Percentiles rank a stretch among this genome's conserved stretches.
phyloP scores from a whole-genome alignment of 495 filamentous ascomycete genomes.

The Podospora didyma region DNA sequence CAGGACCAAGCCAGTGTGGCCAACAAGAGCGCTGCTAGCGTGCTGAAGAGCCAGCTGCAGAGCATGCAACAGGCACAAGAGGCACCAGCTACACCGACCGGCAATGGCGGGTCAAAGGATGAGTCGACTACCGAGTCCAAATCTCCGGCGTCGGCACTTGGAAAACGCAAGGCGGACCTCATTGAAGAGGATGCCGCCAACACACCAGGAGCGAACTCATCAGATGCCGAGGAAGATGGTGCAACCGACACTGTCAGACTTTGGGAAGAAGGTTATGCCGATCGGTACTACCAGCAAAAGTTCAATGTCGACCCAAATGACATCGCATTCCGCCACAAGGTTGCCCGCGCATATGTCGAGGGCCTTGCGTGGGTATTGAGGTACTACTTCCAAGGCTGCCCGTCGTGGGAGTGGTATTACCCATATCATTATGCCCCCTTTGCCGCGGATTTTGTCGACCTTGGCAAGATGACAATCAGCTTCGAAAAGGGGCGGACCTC shows the following conservation, averaged over 20 bases:
- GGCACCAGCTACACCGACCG: constrained; percentile 17
- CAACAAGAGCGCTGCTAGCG: constrained; percentile 92
- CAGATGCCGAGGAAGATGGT: constrained; percentile 51
- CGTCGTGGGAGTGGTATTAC: constrained; percentile 98
- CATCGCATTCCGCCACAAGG: constrained; percentile 82
- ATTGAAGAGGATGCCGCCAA: constrained; percentile 57
- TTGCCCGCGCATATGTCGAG: constrained; percentile 91
- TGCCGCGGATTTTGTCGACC: constrained; percentile 87
- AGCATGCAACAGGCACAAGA: constrained; percentile 28
- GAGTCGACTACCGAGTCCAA: constrained; percentile 12
- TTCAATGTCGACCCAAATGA: constrained; percentile 83
- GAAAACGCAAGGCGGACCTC: constrained; percentile 55
- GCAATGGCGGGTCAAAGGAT: constrained; percentile 6
- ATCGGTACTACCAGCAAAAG: constrained; percentile 96
- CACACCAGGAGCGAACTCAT: constrained; percentile 43
- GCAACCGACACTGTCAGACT: constrained; percentile 78
- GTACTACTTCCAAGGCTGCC: constrained; percentile 98
- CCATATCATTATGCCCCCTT: constrained; percentile 98
- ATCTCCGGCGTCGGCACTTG: constrained; percentile 40
- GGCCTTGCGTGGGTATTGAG: constrained; percentile 96
- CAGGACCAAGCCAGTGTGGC: constrained; percentile 73
- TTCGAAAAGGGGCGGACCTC: constrained; percentile 89
- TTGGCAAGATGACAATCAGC: constrained; percentile 69
- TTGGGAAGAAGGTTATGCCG: constrained; percentile 93
- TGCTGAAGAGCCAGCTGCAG: constrained; percentile 77